These are phyloP conservation scores for Leccinum incarnatum DNA, from an alignment of 768 basidiomycete species.

Conservation along the genomic window DNA sequence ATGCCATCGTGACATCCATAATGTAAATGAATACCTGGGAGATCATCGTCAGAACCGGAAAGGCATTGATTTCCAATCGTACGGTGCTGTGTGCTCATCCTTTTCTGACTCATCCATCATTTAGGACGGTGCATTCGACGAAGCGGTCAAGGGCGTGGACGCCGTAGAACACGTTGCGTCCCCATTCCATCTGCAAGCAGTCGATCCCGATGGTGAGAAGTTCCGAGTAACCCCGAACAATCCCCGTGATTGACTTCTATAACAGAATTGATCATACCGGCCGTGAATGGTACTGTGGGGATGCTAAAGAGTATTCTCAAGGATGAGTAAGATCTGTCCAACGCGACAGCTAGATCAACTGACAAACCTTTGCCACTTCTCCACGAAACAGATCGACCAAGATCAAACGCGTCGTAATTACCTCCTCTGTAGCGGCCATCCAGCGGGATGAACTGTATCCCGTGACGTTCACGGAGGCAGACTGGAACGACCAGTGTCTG, in stretches of 20 bases:
- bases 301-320: conserved; percentile 59
- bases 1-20: neutral
- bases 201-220: conserved; percentile 40
- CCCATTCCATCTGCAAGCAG: conserved; percentile 48
- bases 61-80: neutral
- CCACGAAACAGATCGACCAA: conserved; percentile 29
- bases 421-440: conserved; percentile 58
- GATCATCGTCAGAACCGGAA: neutral
- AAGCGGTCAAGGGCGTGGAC: conserved; percentile 73
- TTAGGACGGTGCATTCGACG: conserved; percentile 70
- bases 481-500: conserved; percentile 38
- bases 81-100: neutral
- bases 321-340: conserved; percentile 38
- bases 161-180: conserved; percentile 71
- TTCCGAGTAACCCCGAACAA: neutral
- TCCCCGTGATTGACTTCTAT: neutral
- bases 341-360: neutral
- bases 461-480: conserved; percentile 40
- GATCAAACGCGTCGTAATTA: conserved; percentile 69
- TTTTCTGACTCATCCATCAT: neutral
- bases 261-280: conserved; percentile 64
- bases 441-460: conserved; percentile 27
- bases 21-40: neutral
- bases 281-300: conserved; percentile 65
- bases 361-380: neutral